Base-by-base conservation (phyloP, 2,329 filamentous ascomycete species). In the Neurospora sp. region DNA sequence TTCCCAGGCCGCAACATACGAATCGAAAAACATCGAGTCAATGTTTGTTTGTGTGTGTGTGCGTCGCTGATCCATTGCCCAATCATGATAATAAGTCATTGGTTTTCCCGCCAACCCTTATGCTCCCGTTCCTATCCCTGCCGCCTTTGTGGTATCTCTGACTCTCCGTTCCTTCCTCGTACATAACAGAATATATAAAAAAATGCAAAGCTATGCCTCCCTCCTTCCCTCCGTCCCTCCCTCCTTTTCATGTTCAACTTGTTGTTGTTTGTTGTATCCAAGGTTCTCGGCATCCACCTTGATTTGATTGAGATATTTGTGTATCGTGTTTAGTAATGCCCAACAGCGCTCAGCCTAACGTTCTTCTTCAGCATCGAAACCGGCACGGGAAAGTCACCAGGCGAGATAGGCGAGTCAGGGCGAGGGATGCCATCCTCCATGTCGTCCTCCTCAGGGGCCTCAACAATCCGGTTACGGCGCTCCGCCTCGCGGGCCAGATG, bases 281-380 rank as follows among this genome's bases (percentile, higher is more conserved):
- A 33, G 12, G 8, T 57, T 33, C 28, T 6, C 1, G 4, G 12
- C 40, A 43, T 43, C 17, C 17, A 43, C 8, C 41, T 11, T 46
- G n/a, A 43, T 43, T 43, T 11, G 41, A 43, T 43, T 11, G 15
- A 6, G 17, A 8, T 43, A 43, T 57, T 62, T 17, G 23, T 62
- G 6, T 62, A 28, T 28, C 23, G 23, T 28, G 28, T 62, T 10
- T 33, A 36, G 65, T 72, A 73, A 19, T 70, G 72, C 2, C 79
- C 79, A n/a, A 80, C 79, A 2, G 79, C 79, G 62, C 79, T 80
- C 72, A 80, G 75, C 65, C 79, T 74, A 17, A 79, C 75, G 17
- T 77, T 76, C 70, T 78, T 78, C 71, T 78, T 80, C 38, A 74
- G 76, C 66, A 76, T 74, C 23, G 76, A 71, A 46, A 73, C 69